Base-by-base conservation (phyloP, 2,329 filamentous ascomycete species). In the Sarocladiaceae sp. region DNA sequence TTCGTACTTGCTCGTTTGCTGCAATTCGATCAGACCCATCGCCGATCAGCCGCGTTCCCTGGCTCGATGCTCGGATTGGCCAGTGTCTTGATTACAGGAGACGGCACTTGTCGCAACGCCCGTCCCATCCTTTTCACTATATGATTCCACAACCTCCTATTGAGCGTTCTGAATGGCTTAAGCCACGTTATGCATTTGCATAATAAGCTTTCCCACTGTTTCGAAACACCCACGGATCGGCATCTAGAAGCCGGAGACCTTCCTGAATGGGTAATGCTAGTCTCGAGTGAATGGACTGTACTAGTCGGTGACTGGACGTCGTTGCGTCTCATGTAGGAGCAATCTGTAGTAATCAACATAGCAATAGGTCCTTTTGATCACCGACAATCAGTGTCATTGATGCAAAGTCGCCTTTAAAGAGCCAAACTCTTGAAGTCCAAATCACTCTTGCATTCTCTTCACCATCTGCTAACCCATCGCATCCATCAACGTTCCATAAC, bases 231-330 rank as follows among this genome's bases (percentile, higher is more conserved):
- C 6, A 26, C 11, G 22, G 3, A n/a, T n/a, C 40, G 22, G 40
- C 22, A 26, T 4, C 40, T n/a, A 26, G 23, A 15, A 26, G 40
- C 40, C 40, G 40, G 17, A 22, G 8, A 26, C 40, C 40, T 44
- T 44, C 40, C 40, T n/a, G 4, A 44, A 26, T 44, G 20, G 40
- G 40, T 44, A 7, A 7, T 28, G 22, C 22, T 15, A 22, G 22
- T 28, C 17, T 20, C 7, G 17, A 22, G 28, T 44, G n/a, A 44
- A 5, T n/a, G 23, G 17, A 22, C n/a, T 40, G 17, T n/a, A 26
- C n/a, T 26, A 25, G 40, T 10, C 15, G 28, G 40, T 44, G 40
- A 44, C 40, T 44, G 40, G 40, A 44, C 28, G 40, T n/a, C 40
- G 20, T n/a, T 8, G 12, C 13, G 40, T 44, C 40, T 44, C 40